These are phyloP conservation scores for Sarocladium kiliense DNA, from an alignment of 2,329 filamentous ascomycete genomes.

Conservation along the genomic window DNA sequence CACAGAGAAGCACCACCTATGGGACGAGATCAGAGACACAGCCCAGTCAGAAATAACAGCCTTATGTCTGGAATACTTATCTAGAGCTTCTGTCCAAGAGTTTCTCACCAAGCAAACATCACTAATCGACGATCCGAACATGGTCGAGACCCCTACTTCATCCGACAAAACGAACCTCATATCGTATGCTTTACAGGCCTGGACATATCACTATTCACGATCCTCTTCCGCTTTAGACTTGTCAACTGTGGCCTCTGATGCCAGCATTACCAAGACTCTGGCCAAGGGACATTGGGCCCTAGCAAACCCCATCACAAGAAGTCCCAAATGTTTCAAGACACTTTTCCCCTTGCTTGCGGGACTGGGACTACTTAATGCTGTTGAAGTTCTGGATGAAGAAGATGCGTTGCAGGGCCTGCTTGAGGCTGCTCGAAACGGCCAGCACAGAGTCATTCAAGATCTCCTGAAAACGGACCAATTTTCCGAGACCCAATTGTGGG, in stretches of 20 bases:
- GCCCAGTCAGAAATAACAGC: slow-evolving; percentile 11
- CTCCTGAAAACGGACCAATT: slow-evolving; percentile 6
- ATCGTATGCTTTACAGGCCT: slow-evolving; percentile 13
- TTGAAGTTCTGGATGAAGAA: slow-evolving; percentile 9
- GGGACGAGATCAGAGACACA: slow-evolving; percentile 9
- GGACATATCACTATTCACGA: slow-evolving; percentile 11
- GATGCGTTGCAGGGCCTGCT: slow-evolving; percentile 11
- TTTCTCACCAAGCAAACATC: slow-evolving; percentile 10
- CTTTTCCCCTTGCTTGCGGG: slow-evolving; percentile 12
- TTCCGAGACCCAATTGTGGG: slow-evolving; percentile 6
- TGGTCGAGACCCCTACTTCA: slow-evolving; percentile 10
- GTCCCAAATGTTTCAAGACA: slow-evolving; percentile 3
- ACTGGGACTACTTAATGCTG: slow-evolving; percentile 1
- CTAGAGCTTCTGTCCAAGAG: slow-evolving; percentile 10
- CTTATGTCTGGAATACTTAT: slow-evolving; percentile 11
- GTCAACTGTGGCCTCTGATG: slow-evolving; percentile 2
- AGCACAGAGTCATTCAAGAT: slow-evolving; percentile 2
- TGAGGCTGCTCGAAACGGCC: slow-evolving; percentile 12
- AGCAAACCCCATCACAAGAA: slow-evolving; percentile 12
- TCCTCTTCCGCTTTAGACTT: slow-evolving; percentile 8
- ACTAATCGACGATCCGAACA: not conserved
- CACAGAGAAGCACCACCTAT: not conserved
- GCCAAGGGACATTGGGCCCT: slow-evolving; percentile 12
- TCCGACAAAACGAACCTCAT: slow-evolving; percentile 9
- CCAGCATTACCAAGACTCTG: not conserved